Conservation (phyloP, 2,329 filamentous ascomycete species). For the Tolypocladium ovalisporum region DNA sequence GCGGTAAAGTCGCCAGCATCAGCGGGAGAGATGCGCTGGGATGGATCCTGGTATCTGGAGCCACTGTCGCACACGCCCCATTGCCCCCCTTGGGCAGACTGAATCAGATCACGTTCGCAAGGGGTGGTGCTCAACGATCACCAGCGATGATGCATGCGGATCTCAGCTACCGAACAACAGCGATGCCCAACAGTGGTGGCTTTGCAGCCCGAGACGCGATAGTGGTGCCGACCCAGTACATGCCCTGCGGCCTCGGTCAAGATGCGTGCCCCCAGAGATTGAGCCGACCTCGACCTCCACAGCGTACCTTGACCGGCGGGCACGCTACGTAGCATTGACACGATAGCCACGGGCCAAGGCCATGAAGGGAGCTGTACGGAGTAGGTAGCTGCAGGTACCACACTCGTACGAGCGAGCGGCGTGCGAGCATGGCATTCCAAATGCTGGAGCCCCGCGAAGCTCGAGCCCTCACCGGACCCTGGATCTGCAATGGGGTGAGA, state of each 20-base stretch:
- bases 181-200: not conserved
- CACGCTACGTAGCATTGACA: not conserved
- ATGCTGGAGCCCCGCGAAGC: not conserved
- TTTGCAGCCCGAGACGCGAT: not conserved
- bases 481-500: not conserved
- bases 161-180: not conserved
- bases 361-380: not conserved
- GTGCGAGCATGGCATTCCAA: not conserved
- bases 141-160: not conserved
- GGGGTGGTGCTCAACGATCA: not conserved
- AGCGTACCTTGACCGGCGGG: not conserved
- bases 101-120: not conserved
- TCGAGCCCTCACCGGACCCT: not conserved
- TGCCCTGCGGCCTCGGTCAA: not conserved
- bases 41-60: not conserved
- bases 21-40: too few relatives aligned
- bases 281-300: not conserved
- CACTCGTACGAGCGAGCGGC: not conserved
- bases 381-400: not conserved
- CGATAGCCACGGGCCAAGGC: not conserved
- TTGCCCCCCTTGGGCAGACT: not conserved
- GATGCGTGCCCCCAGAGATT: not conserved
- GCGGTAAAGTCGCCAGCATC: not conserved
- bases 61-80: not conserved
- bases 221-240: not conserved